Percentiles rank a stretch among this genome's conserved stretches.
These are phyloP conservation scores for Trifolium subterraneum DNA, from an alignment of 306 rosid genomes.

Conservation along the genomic window DNA sequence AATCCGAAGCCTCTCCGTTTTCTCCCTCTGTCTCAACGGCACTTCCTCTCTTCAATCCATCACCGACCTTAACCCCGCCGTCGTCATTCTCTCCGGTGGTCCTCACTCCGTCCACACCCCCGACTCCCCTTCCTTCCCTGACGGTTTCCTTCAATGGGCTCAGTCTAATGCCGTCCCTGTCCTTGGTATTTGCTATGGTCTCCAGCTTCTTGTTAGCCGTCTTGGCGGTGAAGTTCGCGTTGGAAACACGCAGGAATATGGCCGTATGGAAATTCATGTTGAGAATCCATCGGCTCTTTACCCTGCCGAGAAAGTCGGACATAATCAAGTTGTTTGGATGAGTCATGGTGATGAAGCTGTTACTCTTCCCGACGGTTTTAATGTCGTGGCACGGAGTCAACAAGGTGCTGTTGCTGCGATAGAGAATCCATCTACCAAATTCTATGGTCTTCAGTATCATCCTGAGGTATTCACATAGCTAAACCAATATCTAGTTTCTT, in stretches of 20 bases:
- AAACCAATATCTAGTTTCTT: background rate
- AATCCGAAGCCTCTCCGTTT: conserved; percentile 76
- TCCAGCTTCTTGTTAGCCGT: conserved; percentile 82
- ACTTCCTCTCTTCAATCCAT: conserved; percentile 74
- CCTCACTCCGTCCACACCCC: conserved; percentile 94
- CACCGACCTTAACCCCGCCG: conserved; percentile 66
- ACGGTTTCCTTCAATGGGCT: conserved; percentile 79
- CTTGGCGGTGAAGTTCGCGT: conserved; percentile 80
- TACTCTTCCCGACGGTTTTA: conserved; percentile 66
- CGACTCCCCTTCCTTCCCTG: conserved; percentile 77
- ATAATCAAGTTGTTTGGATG: conserved; percentile 78
- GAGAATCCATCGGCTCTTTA: conserved; percentile 54
- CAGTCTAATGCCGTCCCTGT: conserved; percentile 63
- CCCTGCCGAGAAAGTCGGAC: conserved; percentile 53
- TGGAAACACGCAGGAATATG: conserved; percentile 88
- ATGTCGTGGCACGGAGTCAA: conserved; percentile 76
- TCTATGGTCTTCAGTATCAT: conserved; percentile 92
- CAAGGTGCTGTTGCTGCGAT: conserved; percentile 84
- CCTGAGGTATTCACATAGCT: conserved; percentile 64
- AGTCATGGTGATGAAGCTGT: conserved; percentile 95
- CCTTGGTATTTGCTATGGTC: conserved; percentile 92
- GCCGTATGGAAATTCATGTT: conserved; percentile 83
- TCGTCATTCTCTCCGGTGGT: conserved; percentile 93
- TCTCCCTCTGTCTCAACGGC: conserved; percentile 90
- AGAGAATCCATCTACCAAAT: conserved; percentile 57